Conservation (phyloP, 805 yeast species). For the Kluyveromyces dobzhanskii region DNA sequence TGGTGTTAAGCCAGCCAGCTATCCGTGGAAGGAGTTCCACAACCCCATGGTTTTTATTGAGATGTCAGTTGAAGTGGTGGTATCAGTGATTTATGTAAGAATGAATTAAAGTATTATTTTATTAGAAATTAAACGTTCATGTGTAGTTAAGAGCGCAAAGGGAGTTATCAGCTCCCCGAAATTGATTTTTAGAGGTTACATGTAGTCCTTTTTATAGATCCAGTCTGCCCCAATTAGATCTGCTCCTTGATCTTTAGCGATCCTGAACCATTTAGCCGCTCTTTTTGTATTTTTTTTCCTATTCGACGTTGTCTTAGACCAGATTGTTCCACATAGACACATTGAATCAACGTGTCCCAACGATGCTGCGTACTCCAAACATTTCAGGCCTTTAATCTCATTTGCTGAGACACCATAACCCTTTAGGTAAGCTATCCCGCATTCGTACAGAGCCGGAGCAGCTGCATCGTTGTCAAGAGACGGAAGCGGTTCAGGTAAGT, state of each 20-base stretch:
- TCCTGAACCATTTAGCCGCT: constrained; percentile 65
- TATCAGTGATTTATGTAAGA: too few relatives aligned
- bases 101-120: too few relatives aligned
- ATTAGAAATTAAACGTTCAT: too few relatives aligned
- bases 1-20: too few relatives aligned
- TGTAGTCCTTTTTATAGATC: constrained; percentile 66
- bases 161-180: too few relatives aligned
- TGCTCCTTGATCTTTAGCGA: constrained; percentile 55
- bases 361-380: constrained; percentile 56
- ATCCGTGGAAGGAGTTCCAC: too few relatives aligned
- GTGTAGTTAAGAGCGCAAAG: too few relatives aligned
- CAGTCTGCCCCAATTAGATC: constrained; percentile 61
- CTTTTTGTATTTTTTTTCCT: constrained; percentile 49
- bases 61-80: too few relatives aligned
- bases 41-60: too few relatives aligned
- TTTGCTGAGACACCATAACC: constrained; percentile 49
- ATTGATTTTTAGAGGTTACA: too few relatives aligned
- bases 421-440: constrained; percentile 47
- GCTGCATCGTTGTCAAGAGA: not conserved
- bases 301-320: constrained; percentile 44
- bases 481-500: constrained; percentile 31
- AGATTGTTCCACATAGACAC: constrained; percentile 60
- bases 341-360: constrained; percentile 63
- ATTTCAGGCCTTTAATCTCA: constrained; percentile 48
- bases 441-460: constrained; percentile 49